phyloP scores from a whole-genome alignment of 345 rosid species.

The Bruguiera sexangula region DNA sequence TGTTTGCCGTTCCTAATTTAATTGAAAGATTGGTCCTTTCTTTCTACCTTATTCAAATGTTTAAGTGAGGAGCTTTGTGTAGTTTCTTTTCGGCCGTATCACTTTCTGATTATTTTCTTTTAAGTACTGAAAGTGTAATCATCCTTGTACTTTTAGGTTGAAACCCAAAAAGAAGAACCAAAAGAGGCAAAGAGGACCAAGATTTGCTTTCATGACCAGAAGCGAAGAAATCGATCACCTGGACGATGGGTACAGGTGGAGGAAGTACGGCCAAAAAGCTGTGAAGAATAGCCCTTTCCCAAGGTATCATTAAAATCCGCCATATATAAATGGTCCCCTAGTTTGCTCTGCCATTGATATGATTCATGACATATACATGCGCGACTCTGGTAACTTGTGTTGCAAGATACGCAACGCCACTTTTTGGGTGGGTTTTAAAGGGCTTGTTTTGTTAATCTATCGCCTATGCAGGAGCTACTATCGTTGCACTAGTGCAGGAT shows the following conservation, averaged over 20 bases:
- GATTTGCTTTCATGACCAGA: slow-evolving; percentile 95
- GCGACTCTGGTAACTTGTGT: slow-evolving; percentile 8
- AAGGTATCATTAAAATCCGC: slow-evolving; percentile 42
- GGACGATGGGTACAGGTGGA: slow-evolving; percentile 96
- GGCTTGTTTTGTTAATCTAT: neutral
- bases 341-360: neutral
- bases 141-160: slow-evolving; percentile 44
- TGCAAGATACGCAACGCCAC: slow-evolving; percentile 8
- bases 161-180: slow-evolving; percentile 85
- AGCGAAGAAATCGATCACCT: slow-evolving; percentile 93
- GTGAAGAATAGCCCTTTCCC: slow-evolving; percentile 98
- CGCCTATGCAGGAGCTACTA: slow-evolving; percentile 74
- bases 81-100: neutral
- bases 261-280: slow-evolving; percentile 98
- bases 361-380: neutral
- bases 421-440: neutral
- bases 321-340: slow-evolving; percentile 1
- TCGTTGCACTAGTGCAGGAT: slow-evolving; percentile 90
- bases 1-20: neutral
- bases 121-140: slow-evolving; percentile 8
- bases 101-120: neutral
- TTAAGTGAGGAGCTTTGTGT: neutral
- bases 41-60: neutral
- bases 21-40: too few species aligned
- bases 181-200: slow-evolving; percentile 75